Evolutionary conservation across 495 filamentous ascomycete genomes (phyloP), one percentile per base, ranked within the genome.

Genomic region (Glarea lozoyensis): DNA sequence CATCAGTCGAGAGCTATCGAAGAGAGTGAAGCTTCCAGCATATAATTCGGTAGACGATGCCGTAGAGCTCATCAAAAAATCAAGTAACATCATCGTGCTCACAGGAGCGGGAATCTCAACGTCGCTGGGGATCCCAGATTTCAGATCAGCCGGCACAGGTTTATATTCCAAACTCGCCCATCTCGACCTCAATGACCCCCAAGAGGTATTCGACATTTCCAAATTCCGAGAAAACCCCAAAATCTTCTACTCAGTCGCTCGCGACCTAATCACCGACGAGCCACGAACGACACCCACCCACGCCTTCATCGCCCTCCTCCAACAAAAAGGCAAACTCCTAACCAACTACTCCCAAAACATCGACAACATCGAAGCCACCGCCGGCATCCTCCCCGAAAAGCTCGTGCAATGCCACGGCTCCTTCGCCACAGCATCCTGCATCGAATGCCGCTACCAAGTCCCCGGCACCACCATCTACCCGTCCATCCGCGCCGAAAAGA

Each of bases 261-360:
- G 83, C 50, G 88, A 94, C 55, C 95, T 97, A 45, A 64, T 98
- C 5, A 90, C 92, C 2, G 78, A 77, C 5, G 72, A 71, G 1
- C 66, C 75, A 11, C 82, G 79, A 49, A 82, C 75, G 62, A 88
- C 92, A 0, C 92, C 92, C 0, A 96, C 92, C 0, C 92, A 98
- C 62, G 83, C 80, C 30, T 98, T 98, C 65, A 93, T 98, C 50
- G 79, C 78, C n/a, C 71, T 96, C n/a, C 74, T 98, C 2, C 88
- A 97, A 58, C 72, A 88, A 46, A 86, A 89, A 59, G 79, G 78
- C 16, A 94, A 94, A 56, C 76, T 98, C 15, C 71, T 96, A 37
- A 97, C 89, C 19, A 94, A 96, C 62, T 98, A 95, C 64, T 93
- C 90, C 2, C 92, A 98, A 60, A 98, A 98, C 59, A 98, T 98